These are phyloP conservation scores for Rhizophora mangle DNA, from an alignment of 345 rosid genomes.

Conservation along the genomic window DNA sequence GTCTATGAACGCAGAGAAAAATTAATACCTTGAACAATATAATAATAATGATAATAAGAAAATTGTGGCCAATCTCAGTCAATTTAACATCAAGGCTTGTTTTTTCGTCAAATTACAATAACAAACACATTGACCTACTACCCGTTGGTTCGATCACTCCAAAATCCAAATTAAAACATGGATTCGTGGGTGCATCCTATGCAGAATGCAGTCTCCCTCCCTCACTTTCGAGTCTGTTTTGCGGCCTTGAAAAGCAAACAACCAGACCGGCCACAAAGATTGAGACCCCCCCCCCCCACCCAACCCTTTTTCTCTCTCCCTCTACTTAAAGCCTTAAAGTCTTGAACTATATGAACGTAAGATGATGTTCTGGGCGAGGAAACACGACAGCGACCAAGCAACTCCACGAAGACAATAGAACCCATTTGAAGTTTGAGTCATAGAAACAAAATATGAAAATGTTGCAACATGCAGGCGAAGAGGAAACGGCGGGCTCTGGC, in stretches of 20 bases:
- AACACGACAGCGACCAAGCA: constrained; percentile 16
- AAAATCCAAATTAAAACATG: neutral
- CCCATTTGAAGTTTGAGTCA: neutral
- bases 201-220: neutral
- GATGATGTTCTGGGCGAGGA: constrained; percentile 28
- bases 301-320: constrained; percentile 6
- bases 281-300: constrained; percentile 5
- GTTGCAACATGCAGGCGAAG: constrained; percentile 32
- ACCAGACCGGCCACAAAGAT: constrained; percentile 35
- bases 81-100: too few relatives aligned
- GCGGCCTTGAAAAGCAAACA: constrained; percentile 56
- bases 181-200: neutral
- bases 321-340: neutral
- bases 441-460: constrained; percentile 24
- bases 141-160: neutral
- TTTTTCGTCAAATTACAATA: neutral
- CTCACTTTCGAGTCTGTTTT: constrained; percentile 36
- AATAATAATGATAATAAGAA: too few relatives aligned
- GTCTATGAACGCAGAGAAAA: too few relatives aligned
- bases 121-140: neutral
- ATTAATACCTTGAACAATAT: too few relatives aligned
- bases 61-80: too few relatives aligned
- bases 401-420: neutral
- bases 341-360: constrained; percentile 19
- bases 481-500: constrained; percentile 27